These are phyloP conservation scores for Fistulinella prunicolor DNA, from an alignment of 768 basidiomycete genomes.

Conservation along the genomic window DNA sequence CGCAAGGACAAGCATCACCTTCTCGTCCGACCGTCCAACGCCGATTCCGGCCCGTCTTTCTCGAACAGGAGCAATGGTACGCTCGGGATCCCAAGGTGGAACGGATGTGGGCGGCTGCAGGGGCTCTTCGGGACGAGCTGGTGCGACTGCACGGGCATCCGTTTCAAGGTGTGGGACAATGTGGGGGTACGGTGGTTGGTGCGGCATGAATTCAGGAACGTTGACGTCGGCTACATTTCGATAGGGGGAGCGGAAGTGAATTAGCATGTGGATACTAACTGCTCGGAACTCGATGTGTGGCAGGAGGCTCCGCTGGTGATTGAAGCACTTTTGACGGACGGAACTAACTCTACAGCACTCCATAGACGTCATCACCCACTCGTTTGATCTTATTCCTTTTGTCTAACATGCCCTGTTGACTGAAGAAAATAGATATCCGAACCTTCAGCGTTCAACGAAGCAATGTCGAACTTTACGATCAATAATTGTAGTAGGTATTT, in stretches of 20 bases:
- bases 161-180: constrained; percentile 1
- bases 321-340: background rate
- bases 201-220: background rate
- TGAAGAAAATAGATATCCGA: too few relatives aligned
- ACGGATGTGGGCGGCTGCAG: constrained; percentile 24
- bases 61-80: constrained; percentile 49
- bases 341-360: background rate
- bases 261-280: too few relatives aligned
- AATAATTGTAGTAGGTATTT: too few relatives aligned
- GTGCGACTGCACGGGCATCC: constrained; percentile 12
- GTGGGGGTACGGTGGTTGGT: background rate
- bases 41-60: constrained; percentile 49
- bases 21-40: constrained; percentile 23
- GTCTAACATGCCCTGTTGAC: too few relatives aligned
- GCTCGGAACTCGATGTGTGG: too few relatives aligned
- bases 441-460: too few relatives aligned
- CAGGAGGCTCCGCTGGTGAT: too few relatives aligned
- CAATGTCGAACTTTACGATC: too few relatives aligned
- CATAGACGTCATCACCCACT: background rate
- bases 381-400: too few relatives aligned
- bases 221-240: too few relatives aligned
- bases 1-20: constrained; percentile 12
- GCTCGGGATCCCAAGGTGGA: constrained; percentile 38
- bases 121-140: constrained; percentile 14
- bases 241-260: too few relatives aligned